A percentile compares a stretch with the other conserved stretches of the same genome.
Evolutionary conservation across 257 asterid species (phyloP).

Genomic region (Ehretia macrophylla): DNA sequence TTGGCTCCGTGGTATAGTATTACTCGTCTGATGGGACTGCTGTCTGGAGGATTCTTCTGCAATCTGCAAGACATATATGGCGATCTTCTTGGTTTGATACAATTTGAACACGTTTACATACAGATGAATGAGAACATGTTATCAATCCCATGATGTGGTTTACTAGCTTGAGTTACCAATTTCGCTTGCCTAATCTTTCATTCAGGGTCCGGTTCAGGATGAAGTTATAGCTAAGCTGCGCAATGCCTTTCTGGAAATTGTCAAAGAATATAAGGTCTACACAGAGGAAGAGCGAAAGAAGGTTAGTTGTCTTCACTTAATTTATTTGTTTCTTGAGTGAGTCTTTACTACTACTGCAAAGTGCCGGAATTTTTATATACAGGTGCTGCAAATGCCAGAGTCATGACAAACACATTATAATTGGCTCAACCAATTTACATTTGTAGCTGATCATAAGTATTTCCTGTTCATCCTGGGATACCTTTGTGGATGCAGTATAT

Average conservation of each 20-base stretch:
- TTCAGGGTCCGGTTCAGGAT: constrained; percentile 94
- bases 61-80: neutral
- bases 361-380: neutral
- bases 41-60: neutral
- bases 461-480: too few relatives aligned
- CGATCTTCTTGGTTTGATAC: neutral
- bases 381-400: too few relatives aligned
- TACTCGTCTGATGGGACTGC: neutral
- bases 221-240: constrained; percentile 85
- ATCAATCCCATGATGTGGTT: neutral
- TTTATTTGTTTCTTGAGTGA: neutral
- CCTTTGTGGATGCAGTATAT: too few relatives aligned
- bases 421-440: too few relatives aligned
- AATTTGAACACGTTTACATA: neutral
- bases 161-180: neutral
- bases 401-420: too few relatives aligned
- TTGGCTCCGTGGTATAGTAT: constrained; percentile 9
- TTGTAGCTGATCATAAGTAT: too few relatives aligned
- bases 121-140: neutral
- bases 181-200: neutral
- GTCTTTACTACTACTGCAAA: neutral
- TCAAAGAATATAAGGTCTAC: constrained; percentile 72
- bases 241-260: constrained; percentile 73
- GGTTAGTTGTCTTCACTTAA: constrained; percentile 32
- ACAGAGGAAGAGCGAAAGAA: constrained; percentile 80